These are phyloP conservation scores for Populus simonii DNA, from an alignment of 345 rosid genomes.

Conservation along the genomic window DNA sequence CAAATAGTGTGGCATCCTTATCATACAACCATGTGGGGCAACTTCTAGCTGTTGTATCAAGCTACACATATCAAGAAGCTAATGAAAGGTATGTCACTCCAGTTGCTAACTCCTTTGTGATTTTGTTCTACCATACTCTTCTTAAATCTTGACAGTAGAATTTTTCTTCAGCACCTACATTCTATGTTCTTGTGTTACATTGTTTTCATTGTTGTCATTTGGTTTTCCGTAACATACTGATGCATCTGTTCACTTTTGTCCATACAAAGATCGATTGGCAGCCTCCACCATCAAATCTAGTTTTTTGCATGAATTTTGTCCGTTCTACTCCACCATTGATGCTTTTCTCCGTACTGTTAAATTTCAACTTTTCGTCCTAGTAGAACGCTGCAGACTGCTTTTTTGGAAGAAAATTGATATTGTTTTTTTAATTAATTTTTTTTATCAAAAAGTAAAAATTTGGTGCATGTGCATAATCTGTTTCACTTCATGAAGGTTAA, in stretches of 20 bases:
- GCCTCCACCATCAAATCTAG: neutral
- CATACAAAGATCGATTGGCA: neutral
- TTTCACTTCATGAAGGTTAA: no score
- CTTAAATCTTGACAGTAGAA: neutral
- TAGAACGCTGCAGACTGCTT: no score
- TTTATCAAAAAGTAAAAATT: no score
- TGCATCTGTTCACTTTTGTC: neutral
- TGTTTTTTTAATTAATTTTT: no score
- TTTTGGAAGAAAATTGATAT: no score
- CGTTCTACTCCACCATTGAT: neutral
- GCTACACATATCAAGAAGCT: constrained; percentile 67
- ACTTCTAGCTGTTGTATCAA: constrained; percentile 74
- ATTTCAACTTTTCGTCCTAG: neutral
- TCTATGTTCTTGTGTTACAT: neutral
- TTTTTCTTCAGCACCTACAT: neutral
- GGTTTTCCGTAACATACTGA: no score
- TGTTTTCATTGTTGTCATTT: neutral
- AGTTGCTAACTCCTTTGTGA: neutral
- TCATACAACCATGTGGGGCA: constrained; percentile 54
- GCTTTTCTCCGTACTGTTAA: neutral
- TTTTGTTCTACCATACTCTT: neutral
- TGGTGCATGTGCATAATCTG: no score
- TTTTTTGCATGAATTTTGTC: neutral
- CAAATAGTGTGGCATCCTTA: constrained; percentile 67
- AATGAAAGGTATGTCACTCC: constrained; percentile 55